These are phyloP conservation scores for Triticum turgidum DNA, from an alignment of 176 grass and related monocot species.

Conservation along the genomic window DNA sequence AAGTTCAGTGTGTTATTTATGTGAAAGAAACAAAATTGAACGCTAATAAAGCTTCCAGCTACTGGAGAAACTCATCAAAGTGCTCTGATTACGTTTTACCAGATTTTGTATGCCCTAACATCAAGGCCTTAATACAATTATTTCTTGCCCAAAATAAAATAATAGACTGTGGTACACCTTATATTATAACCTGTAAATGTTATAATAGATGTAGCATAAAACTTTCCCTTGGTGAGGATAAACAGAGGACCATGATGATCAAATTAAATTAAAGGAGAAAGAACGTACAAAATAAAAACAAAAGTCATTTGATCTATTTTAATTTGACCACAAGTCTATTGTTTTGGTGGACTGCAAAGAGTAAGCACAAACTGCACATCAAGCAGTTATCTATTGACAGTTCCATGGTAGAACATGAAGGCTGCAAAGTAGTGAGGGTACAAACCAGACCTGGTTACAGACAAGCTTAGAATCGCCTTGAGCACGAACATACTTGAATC, in stretches of 20 bases:
- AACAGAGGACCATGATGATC: neutral
- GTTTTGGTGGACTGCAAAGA: neutral
- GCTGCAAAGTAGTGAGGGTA: slow-evolving; percentile 5
- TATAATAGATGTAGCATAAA: neutral
- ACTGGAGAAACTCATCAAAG: neutral
- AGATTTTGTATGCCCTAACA: neutral
- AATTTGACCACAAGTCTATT: neutral
- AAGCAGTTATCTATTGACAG: neutral
- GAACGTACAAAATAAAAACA: neutral
- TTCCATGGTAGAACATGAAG: slow-evolving; percentile 20
- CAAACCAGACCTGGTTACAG: slow-evolving; percentile 56
- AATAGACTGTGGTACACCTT: neutral
- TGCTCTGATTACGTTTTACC: neutral
- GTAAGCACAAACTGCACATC: neutral
- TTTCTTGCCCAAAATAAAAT: slow-evolving; percentile 9
- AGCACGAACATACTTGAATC: slow-evolving; percentile 69
- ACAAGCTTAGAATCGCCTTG: slow-evolving; percentile 82
- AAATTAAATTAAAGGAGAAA: neutral
- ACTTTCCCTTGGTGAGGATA: neutral
- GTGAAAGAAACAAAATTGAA: neutral
- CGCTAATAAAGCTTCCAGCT: neutral
- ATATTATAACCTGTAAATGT: neutral
- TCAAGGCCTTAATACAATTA: slow-evolving; percentile 9
- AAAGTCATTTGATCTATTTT: neutral
- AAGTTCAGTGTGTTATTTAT: neutral